A percentile compares a stretch with the other conserved stretches of the same genome.
These are phyloP conservation scores for Phytophthora pini DNA, from an alignment of 352 stramenopile species.

Conservation along the genomic window DNA sequence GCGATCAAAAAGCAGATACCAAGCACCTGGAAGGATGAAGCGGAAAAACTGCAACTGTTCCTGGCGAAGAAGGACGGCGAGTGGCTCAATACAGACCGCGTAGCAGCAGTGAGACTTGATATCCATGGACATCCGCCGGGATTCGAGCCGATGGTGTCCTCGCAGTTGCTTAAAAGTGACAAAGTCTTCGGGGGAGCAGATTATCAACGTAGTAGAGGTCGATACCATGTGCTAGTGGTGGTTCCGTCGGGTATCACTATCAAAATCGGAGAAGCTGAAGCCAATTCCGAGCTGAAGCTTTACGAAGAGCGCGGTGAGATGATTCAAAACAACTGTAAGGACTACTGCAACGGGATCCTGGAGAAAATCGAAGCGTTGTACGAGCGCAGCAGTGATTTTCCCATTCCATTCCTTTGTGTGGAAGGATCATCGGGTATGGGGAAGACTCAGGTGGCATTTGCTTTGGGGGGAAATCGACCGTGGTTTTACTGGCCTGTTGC, in stretches of 20 bases:
- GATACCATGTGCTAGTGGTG: background rate
- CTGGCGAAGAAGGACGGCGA: too few species aligned
- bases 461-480: constrained; percentile 1
- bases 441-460: constrained; percentile 16
- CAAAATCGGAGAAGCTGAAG: background rate
- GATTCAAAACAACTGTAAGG: background rate
- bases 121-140: too few species aligned
- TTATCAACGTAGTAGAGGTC: background rate
- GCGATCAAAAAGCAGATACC: too few species aligned
- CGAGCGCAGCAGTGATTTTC: background rate
- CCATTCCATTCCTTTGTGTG: constrained; percentile 21
- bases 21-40: too few species aligned
- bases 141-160: too few species aligned
- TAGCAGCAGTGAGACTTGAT: too few species aligned
- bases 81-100: too few species aligned
- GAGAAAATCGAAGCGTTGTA: constrained; percentile 8
- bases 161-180: too few species aligned
- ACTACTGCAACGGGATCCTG: constrained; percentile 3
- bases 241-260: background rate
- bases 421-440: constrained; percentile 12
- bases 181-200: too few species aligned
- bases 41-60: too few species aligned
- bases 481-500: constrained; percentile 13
- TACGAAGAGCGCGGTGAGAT: background rate
- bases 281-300: background rate